Evolutionary conservation across 176 grass and related monocot species (phyloP), one percentile per base, ranked within the genome.

Genomic region (Oropetium thomaeum): DNA sequence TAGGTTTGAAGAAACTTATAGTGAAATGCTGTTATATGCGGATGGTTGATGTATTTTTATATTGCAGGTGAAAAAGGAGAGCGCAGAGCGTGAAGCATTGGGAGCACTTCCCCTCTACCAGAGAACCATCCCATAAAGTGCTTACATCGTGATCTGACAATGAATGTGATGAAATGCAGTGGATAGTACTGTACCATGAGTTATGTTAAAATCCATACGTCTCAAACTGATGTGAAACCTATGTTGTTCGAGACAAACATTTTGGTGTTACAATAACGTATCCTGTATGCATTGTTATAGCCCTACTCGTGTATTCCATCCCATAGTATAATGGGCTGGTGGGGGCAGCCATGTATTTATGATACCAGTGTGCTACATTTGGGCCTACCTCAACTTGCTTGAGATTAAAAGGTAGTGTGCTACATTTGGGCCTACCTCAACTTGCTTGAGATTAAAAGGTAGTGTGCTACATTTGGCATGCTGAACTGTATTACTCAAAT

Each of bases 31-130:
- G 39, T 27, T 23, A 52, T 7, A 26, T 28, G 15, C n/a, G 29
- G n/a, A 13, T 64, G 34, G 2, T 13, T 30, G 60, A 5, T 70
- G 34, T 75, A n/a, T 38, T 79, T 44, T 16, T 58, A 10, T 29
- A 37, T 76, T 70, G 44, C 82, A 91, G 92, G 88, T 95, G 25
- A 89, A 95, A 86, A 95, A 83, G 76, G 85, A 96, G 82, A 77
- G 53, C 11, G 76, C 88, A 30, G 92, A 96, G 54, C 86, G 88
- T 62, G 88, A 96, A 63, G 92, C 88, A 60, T 65, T 96, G 23
- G 88, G 88, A 82, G 92, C 88, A 42, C 88, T 96, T 67, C 88
- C 88, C 32, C 80, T 96, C 15, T 96, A 96, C 61, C 85, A 96
- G 88, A 74, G 92, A 51, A 84, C 88, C 65, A 87, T 96, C 65